Percentiles rank a stretch among this genome's conserved stretches.
These are phyloP conservation scores for Schizochytrium sp. DNA, from an alignment of 108 stramenopile species.

Conservation along the genomic window DNA sequence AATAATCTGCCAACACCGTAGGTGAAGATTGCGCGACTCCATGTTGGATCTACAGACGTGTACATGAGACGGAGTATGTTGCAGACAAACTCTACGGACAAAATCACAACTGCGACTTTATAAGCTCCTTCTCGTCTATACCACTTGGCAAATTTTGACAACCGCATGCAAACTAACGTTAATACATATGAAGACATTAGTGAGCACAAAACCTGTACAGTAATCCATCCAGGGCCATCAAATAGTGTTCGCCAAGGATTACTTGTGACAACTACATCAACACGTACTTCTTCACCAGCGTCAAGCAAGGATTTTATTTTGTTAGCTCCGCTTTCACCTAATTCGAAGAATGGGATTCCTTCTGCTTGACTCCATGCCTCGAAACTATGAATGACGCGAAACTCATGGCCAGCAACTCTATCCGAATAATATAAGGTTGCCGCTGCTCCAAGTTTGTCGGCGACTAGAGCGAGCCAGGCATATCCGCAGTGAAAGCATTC, in stretches of 20 bases:
- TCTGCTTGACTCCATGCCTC: neutral
- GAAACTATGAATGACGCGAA: constrained; percentile 29
- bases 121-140: neutral
- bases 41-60: constrained; percentile 20
- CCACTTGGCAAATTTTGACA: neutral
- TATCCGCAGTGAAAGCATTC: constrained; percentile 39
- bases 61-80: constrained; percentile 21
- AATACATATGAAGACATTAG: neutral
- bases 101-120: neutral
- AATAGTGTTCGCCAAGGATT: constrained; percentile 21
- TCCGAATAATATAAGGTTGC: constrained; percentile 7
- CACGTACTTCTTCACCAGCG: neutral
- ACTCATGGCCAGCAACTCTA: constrained; percentile 24
- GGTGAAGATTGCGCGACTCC: constrained; percentile 9
- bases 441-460: neutral
- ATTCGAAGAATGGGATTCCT: constrained; percentile 10
- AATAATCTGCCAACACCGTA: constrained; percentile 19
- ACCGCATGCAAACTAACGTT: neutral
- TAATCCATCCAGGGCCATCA: constrained; percentile 19
- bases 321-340: neutral
- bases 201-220: neutral
- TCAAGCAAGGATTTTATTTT: neutral
- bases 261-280: neutral
- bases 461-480: neutral
- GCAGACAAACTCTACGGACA: neutral